Evolutionary conservation across 2,329 filamentous ascomycete genomes (phyloP), one percentile per base, ranked within the genome.

Genomic region (Podosphaera fusca): DNA sequence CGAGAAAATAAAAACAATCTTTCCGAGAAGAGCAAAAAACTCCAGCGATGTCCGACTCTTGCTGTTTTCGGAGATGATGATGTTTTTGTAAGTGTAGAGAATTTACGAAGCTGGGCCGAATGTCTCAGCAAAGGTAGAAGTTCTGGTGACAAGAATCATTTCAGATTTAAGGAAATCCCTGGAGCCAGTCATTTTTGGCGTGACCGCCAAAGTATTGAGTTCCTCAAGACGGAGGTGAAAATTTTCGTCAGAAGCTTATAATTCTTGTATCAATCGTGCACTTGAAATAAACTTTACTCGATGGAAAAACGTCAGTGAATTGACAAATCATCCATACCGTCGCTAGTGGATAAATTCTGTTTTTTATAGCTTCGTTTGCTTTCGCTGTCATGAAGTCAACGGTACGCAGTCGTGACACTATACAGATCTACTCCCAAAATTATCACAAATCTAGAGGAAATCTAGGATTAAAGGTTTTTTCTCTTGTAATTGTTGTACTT

Each of bases 31-130:
- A 77, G 81, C 57, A 69, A 70, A 55, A 80, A 84, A 64, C 70
- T 85, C 54, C 69, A 78, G 1, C 67, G 69, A 1, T 74, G 81
- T 63, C 73, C 75, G 0, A 83, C 83, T 0, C 67, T 95, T 38
- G 81, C 79, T 0, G 69, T 94, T 0, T 94, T 82, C 64, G 90
- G 89, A 1, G 79, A 82, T 55, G 73, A 76, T 3, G 89, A 96
- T 67, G 70, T 75, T 0, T 94, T 95, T 61, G 81, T 85, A 1
- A 77, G 81, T 0, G 72, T 72, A 2, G 75, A 74, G 58, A 85
- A 79, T 67, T 72, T 89, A 62, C 74, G 77, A 9, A 70, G 73
- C 0, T 95, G 89, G 89, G 72, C 73, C 8, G 69, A 71, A 46
- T 74, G 72, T 59, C 69, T 89, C 50, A 67, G 69, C 21, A 55